phyloP scores from a whole-genome alignment of 2,329 filamentous ascomycete species.

The Mycogone perniciosa region DNA sequence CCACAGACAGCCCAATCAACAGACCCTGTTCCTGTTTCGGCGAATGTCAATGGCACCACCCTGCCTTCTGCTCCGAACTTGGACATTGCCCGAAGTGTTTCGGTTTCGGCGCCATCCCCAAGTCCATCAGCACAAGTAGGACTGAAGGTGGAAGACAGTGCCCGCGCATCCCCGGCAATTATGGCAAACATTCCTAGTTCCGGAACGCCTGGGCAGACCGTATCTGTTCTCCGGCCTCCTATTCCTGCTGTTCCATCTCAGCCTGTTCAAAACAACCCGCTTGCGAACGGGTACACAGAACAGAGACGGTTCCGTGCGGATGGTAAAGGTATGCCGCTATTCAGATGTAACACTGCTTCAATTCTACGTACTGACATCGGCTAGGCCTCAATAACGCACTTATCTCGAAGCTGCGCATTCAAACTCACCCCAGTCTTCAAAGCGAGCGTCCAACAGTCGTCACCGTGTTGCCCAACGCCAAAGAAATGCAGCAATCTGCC shows the following conservation, averaged over 20 bases:
- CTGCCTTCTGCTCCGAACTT: conserved; percentile 13
- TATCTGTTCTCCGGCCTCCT: conserved; percentile 12
- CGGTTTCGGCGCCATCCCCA: conserved; percentile 35
- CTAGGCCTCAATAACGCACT: conserved; percentile 55
- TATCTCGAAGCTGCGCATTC: conserved; percentile 58
- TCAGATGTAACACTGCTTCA: background rate
- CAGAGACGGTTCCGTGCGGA: conserved; percentile 32
- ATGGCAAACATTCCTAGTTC: conserved; percentile 15
- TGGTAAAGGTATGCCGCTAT: conserved; percentile 34
- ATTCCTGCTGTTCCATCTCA: conserved; percentile 15
- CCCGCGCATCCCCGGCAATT: conserved; percentile 21
- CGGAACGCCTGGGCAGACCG: conserved; percentile 15
- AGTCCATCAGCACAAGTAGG: conserved; percentile 35
- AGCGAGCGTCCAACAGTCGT: conserved; percentile 56
- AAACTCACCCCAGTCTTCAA: conserved; percentile 61
- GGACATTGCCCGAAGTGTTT: conserved; percentile 37
- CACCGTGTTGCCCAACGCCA: conserved; percentile 58
- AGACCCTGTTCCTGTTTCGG: conserved; percentile 13
- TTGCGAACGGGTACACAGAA: conserved; percentile 28
- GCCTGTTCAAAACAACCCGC: conserved; percentile 22
- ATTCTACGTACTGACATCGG: conserved; percentile 18
- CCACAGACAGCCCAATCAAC: conserved; percentile 29
- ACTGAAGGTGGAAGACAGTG: conserved; percentile 31
- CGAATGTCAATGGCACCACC: conserved; percentile 10
- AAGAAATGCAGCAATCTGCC: conserved; percentile 62